Base-by-base conservation (phyloP, 345 rosid genomes). In the Brassica rapa region DNA sequence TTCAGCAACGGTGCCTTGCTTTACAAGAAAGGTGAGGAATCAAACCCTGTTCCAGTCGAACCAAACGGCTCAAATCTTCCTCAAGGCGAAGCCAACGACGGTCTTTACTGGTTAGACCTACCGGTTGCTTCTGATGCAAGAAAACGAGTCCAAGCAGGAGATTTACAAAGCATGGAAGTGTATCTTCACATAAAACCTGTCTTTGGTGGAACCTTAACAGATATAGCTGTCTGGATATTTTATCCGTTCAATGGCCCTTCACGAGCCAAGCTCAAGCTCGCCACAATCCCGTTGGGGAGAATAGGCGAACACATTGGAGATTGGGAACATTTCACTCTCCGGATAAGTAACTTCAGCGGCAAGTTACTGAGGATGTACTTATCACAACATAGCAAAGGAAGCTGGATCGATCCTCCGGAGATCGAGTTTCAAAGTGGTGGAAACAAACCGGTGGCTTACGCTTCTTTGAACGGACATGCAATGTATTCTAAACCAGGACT, bases 231-330 rank as follows among this genome's bases (percentile, higher is more conserved):
- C 25, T 94, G 98, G 98, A 73, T 92, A 6, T 94, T 90, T 74
- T 94, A 86, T 84, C 94, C 97, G 1, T 94, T 89, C 72, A 90
- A 94, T 23, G 97, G 98, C 7, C 87, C 97, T 0, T 88, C 88
- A 2, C 88, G 77, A 68, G 95, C 90, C 23, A 90, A 94, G 71
- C 84, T 92, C 4, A 85, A 82, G 74, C 68, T 87, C 71, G 37
- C 80, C 39, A 80, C 85, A 29, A 51, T 90, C n/a, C 71, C 87
- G 0, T 16, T 92, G 41, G 94, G 95, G 32, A 89, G 19, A 80
- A 86, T 93, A 7, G 97, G 97, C 3, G 87, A 90, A 76, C 98
- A 93, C 67, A 83, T 89, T 10, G 97, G 98, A 2, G 97, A 94
- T 3, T 94, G 97, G 98, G 98, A 94, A 85, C 97, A 90, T 70